Base-by-base conservation (phyloP, 1,284 basidiomycete genomes). In the Rugosomyces carneus region DNA sequence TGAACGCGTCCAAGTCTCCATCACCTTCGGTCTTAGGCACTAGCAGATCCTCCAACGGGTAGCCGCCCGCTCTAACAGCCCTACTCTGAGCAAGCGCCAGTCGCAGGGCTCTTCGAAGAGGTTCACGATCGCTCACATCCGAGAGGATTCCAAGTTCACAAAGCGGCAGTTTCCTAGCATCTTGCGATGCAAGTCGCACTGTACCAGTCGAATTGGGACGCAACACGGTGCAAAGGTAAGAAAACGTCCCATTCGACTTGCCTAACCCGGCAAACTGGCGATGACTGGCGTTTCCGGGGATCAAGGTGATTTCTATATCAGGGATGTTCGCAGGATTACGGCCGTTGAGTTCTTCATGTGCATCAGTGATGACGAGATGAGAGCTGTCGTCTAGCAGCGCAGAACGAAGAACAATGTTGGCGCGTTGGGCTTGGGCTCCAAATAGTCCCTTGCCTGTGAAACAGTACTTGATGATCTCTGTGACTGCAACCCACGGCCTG, bases 81-180 rank as follows among this genome's bases (percentile, higher is more conserved):
- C 63, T 55, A 0, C 62, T 63, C n/a, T 76, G 60, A 1, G 15
- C 23, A 13, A 37, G 21, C 2, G 42, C 21, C 5, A 43, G 18
- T 18, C 34, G 34, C 9, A 43, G 5, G 7, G 9, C 23, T 18
- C 9, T 29, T 4, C 27, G 27, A 10, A 5, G 9, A 10, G 27
- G 5, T 4, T 5, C 9, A 10, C 9, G 9, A 29, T 29, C 27
- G 27, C 5, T 10, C 3, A 10, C 5, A 29, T 29, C 27, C 5
- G 27, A 5, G 1, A 77, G 65, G 48, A 65, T 71, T 7, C 58
- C 59, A 15, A 69, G 66, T 48, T 75, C 65, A 44, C 71, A 55
- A 34, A 58, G 44, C 1, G 72, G 66, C 26, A 65, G 64, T 4
- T 61, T 63, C 10, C 50, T 48, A 0, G 71, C 68, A 49, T 73